phyloP scores from a whole-genome alignment of 345 rosid species.

The Nasturtium officinale region DNA sequence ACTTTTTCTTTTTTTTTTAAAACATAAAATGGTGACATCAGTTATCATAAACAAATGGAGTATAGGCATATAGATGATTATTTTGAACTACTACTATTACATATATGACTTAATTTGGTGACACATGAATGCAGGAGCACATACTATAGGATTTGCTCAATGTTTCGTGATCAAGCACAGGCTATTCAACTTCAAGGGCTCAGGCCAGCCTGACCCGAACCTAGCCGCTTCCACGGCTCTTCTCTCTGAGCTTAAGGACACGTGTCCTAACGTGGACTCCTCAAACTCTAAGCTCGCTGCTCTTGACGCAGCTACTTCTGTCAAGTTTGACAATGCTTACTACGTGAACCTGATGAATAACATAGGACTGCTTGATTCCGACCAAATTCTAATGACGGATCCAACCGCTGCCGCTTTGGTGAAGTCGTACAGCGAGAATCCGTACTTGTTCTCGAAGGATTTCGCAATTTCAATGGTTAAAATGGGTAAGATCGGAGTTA shows the following conservation, averaged over 20 bases:
- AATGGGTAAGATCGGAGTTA: constrained; percentile 61
- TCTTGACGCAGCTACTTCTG: constrained; percentile 54
- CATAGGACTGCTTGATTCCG: constrained; percentile 69
- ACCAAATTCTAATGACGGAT: constrained; percentile 62
- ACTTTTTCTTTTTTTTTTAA: neutral
- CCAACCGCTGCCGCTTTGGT: constrained; percentile 57
- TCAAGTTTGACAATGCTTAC: constrained; percentile 70
- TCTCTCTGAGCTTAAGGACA: constrained; percentile 45
- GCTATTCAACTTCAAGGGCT: constrained; percentile 68
- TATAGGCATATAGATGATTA: neutral
- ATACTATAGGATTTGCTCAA: constrained; percentile 89
- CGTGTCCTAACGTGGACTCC: constrained; percentile 63
- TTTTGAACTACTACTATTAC: neutral
- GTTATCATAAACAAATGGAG: neutral
- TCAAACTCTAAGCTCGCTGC: constrained; percentile 67
- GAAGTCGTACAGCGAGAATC: constrained; percentile 53
- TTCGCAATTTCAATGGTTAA: constrained; percentile 75
- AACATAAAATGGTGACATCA: neutral
- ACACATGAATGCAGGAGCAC: constrained; percentile 58
- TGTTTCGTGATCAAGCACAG: constrained; percentile 81
- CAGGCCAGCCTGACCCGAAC: constrained; percentile 76
- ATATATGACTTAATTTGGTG: constrained; percentile 1
- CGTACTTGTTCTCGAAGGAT: constrained; percentile 56
- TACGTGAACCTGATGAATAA: constrained; percentile 59
- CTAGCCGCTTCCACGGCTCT: constrained; percentile 53